phyloP scores from a whole-genome alignment of 2,329 filamentous ascomycete species.

The Colletotrichum abscissum region DNA sequence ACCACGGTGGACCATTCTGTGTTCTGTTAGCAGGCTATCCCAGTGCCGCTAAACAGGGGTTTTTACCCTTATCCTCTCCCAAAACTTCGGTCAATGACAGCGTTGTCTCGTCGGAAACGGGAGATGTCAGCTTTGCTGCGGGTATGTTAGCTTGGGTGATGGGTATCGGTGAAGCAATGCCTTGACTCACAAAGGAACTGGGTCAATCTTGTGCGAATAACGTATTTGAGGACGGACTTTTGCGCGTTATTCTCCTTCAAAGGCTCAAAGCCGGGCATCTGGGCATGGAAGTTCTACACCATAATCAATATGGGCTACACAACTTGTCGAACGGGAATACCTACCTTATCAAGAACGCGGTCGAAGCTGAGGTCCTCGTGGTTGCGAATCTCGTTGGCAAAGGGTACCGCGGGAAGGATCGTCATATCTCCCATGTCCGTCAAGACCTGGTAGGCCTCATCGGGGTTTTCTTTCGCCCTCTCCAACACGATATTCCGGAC shows the following conservation, averaged over 20 bases:
- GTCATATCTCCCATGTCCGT: conserved; percentile 30
- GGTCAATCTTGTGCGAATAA: conserved; percentile 31
- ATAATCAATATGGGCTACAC: no score
- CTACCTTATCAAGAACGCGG: conserved; percentile 26
- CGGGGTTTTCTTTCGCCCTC: conserved; percentile 4
- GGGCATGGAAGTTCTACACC: conserved; percentile 19
- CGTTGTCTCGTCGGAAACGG: conserved; percentile 28
- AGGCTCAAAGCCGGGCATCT: conserved; percentile 26
- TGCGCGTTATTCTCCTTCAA: conserved; percentile 20
- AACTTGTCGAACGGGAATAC: neutral
- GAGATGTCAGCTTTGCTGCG: conserved; percentile 26
- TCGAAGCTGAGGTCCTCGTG: conserved; percentile 31
- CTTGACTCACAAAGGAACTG: conserved; percentile 15
- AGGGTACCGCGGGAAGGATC: conserved; percentile 25
- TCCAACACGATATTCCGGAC: conserved; percentile 2
- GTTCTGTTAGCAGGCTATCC: neutral
- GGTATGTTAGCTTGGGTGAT: neutral
- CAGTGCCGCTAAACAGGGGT: rapidly evolving
- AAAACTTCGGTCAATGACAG: conserved; percentile 12
- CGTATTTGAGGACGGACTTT: conserved; percentile 23
- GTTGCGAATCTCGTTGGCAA: conserved; percentile 33
- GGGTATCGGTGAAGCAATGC: no score
- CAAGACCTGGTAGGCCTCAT: conserved; percentile 17
- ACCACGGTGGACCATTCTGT: conserved; percentile 33
- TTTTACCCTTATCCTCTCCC: conserved; percentile 7